Base-by-base conservation (phyloP, 768 basidiomycete species). In the Collybiopsis confluens region DNA sequence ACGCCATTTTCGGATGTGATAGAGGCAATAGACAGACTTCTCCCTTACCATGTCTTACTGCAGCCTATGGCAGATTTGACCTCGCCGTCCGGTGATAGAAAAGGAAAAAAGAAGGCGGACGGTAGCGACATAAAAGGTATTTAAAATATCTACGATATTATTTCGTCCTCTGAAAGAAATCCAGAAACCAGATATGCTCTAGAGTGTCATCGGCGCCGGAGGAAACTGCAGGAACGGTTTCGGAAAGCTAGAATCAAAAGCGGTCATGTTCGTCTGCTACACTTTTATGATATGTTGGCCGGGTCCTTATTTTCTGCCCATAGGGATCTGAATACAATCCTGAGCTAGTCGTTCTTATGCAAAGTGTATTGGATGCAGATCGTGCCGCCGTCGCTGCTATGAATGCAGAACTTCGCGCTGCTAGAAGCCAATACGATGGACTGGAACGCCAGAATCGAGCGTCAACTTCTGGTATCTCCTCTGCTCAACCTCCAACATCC, bases 21-120 rank as follows among this genome's bases (percentile, higher is more conserved):
- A 4, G 90, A 92, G 62, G 85, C 75, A 2, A 73, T 90, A 21
- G 76, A 80, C n/a, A 78, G 89, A 46, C 73, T 92, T 20, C 71
- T 92, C 20, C 89, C 90, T 0, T 92, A 89, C 61, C 90, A 92
- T 62, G 68, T 92, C 46, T 90, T 85, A 58, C 86, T 86, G 58
- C 86, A 89, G 55, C 89, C 89, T 0, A 69, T 68, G 54, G 83
- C 86, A 42, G 90, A 92, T 58, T 59, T 89, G 58, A 65, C 70
- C 30, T 63, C 73, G 28, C 5, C 59, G 43, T 37, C 54, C n/a
- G 58, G 64, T 45, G 88, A 88, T 64, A 83, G 85, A 11, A 90
- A 90, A 63, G 76, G 73, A 54, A 88, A 80, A 60, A 85, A 80
- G 2, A 73, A 65, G 13, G 65, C 71, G 27, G 58, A 68, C 24